These are phyloP conservation scores for Aspergillus sclerotiicarbonarius DNA, from an alignment of 495 filamentous ascomycete genomes.

Conservation along the genomic window DNA sequence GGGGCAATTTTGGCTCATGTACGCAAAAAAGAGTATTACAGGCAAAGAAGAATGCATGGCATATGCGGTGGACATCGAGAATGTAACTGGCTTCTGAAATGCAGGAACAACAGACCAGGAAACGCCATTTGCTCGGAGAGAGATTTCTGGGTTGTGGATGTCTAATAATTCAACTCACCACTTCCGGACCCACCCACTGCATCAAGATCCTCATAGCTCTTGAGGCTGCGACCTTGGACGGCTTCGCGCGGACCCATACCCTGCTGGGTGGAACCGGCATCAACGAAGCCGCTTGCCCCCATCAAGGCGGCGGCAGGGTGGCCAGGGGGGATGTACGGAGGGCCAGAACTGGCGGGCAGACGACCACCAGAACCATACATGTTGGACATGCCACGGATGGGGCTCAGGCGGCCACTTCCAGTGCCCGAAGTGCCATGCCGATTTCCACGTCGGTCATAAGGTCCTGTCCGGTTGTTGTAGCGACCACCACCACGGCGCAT, in stretches of 20 bases:
- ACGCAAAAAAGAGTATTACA: background rate
- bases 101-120: background rate
- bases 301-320: constrained; percentile 40
- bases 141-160: background rate
- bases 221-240: constrained; percentile 83
- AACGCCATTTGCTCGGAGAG: constrained; percentile 12
- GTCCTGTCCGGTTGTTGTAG: constrained; percentile 50
- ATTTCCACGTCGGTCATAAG: constrained; percentile 58
- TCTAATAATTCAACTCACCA: constrained; percentile 63
- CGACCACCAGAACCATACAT: constrained; percentile 37
- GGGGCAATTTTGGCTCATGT: background rate
- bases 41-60: background rate
- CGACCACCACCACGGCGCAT: constrained; percentile 58
- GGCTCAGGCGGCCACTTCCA: constrained; percentile 40
- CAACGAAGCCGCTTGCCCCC: constrained; percentile 47
- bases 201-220: constrained; percentile 97
- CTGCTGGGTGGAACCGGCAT: constrained; percentile 59
- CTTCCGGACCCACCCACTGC: constrained; percentile 58
- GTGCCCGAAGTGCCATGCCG: constrained; percentile 23
- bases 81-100: background rate
- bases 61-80: background rate
- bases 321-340: constrained; percentile 38
- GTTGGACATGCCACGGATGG: constrained; percentile 36
- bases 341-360: constrained; percentile 37
- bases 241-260: constrained; percentile 80